Percentiles rank a stretch among this genome's conserved stretches.
Evolutionary conservation across 768 basidiomycete species (phyloP).

Genomic region (Pleurotus tuoliensis): DNA sequence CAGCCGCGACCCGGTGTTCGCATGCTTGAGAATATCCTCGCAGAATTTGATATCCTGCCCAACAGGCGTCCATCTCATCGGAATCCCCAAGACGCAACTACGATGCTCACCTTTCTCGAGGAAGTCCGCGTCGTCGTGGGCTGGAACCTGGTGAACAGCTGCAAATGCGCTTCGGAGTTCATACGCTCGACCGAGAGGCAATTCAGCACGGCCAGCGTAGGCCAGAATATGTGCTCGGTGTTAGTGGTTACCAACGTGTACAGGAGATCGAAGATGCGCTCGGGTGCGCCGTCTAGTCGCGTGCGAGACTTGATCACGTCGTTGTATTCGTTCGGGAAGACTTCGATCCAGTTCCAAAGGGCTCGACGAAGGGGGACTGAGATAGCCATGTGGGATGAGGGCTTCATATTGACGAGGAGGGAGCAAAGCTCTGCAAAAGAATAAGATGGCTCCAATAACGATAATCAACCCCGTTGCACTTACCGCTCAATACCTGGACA

Average conservation of each 20-base stretch:
- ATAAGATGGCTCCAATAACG: neutral
- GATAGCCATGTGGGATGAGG: slow-evolving; percentile 67
- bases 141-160: neutral
- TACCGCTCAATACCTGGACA: slow-evolving; percentile 67
- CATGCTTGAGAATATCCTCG: slow-evolving; percentile 59
- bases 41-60: slow-evolving; percentile 31
- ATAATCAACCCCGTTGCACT: slow-evolving; percentile 12
- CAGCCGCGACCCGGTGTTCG: slow-evolving; percentile 50
- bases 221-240: slow-evolving; percentile 67
- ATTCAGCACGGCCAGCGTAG: slow-evolving; percentile 70
- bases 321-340: slow-evolving; percentile 75
- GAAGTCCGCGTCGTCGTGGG: slow-evolving; percentile 4
- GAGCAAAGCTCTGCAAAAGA: slow-evolving; percentile 66
- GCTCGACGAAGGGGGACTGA: slow-evolving; percentile 71
- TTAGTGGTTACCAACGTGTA: slow-evolving; percentile 43
- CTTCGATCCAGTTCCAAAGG: slow-evolving; percentile 88
- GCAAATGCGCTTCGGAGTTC: slow-evolving; percentile 47
- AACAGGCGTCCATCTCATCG: slow-evolving; percentile 7
- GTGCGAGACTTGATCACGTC: slow-evolving; percentile 62
- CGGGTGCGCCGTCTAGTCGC: slow-evolving; percentile 74
- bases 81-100: neutral
- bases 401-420: slow-evolving; percentile 77
- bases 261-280: slow-evolving; percentile 82
- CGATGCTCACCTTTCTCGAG: slow-evolving; percentile 31
- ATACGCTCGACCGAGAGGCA: slow-evolving; percentile 75